Evolutionary conservation across 306 rosid genomes (phyloP).

Genomic region (Cucurbita maxima): DNA sequence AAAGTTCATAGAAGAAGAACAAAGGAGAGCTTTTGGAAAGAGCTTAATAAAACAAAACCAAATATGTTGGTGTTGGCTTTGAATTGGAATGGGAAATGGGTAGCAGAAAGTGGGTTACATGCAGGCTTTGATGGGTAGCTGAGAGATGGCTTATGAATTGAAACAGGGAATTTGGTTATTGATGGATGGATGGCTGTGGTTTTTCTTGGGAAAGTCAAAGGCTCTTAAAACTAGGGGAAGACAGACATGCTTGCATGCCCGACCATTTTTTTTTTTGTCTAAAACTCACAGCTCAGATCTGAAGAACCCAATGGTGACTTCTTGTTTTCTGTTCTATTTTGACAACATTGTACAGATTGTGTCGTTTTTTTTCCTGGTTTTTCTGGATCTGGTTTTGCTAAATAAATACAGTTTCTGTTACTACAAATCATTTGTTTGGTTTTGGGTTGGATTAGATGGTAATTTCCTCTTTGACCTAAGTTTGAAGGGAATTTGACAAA

Average conservation of each 20-base stretch:
- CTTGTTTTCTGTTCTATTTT: neutral
- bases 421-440: neutral
- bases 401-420: neutral
- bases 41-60: neutral
- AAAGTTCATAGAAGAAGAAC: neutral
- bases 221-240: neutral
- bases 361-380: neutral
- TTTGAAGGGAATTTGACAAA: neutral
- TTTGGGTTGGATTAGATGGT: neutral
- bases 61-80: neutral
- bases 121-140: neutral
- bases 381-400: neutral
- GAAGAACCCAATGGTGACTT: neutral
- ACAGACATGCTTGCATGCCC: constrained; percentile 8
- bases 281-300: neutral
- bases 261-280: neutral
- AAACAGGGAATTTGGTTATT: neutral
- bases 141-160: neutral
- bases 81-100: neutral
- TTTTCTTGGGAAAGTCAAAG: constrained; percentile 6
- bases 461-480: neutral
- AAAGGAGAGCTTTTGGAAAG: neutral
- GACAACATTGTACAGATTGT: neutral
- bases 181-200: constrained; percentile 10
- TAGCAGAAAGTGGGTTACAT: neutral